Evolutionary conservation across 78 protist genomes (phyloP), one percentile per base, ranked within the genome.

Genomic region (Pigoraptor vietnamica): DNA sequence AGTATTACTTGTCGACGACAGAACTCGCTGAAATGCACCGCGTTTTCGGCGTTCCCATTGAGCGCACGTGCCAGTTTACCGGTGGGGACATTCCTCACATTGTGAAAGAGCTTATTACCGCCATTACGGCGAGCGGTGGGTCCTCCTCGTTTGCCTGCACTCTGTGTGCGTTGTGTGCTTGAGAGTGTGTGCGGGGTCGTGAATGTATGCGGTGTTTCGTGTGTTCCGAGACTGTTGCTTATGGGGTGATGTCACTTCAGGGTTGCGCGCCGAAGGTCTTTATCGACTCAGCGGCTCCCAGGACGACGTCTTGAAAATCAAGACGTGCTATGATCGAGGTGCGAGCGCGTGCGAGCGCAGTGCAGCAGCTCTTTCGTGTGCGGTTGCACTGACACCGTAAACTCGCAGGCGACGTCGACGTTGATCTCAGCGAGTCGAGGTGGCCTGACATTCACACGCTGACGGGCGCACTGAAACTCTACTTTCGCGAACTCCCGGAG

Each of bases 401-500:
- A 48, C 6, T 48, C 29, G 67, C 67, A 48, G 67, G 67, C 67
- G 67, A 48, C 67, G 14, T 79, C n/a, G 21, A 2, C 34, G 35
- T 79, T 2, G 32, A 79, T 79, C 84, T 79, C 34, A 19, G 32
- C 84, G 35, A 21, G 14, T 1, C 21, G 84, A 2, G 84, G 10
- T 79, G 84, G 35, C 34, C 21, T 2, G 84, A 79, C 84, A 25
- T 39, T 29, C 83, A 29, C 91, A 9, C 1, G 24, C 19, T 40
- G 14, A 1, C 91, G 2, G 93, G 93, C 0, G 83, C 86, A n/a
- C 38, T 91, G n/a, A 91, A 91, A 37, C 81, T 86, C 39, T 91
- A 91, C 84, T 48, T 91, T 2, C 93, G 93, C 40, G 90, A 91
- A 84, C 89, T 91, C 37, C 93, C 93, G 23, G 90, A 91, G 37